These are phyloP conservation scores for Salix viminalis DNA, from an alignment of 345 rosid species.

Conservation along the genomic window DNA sequence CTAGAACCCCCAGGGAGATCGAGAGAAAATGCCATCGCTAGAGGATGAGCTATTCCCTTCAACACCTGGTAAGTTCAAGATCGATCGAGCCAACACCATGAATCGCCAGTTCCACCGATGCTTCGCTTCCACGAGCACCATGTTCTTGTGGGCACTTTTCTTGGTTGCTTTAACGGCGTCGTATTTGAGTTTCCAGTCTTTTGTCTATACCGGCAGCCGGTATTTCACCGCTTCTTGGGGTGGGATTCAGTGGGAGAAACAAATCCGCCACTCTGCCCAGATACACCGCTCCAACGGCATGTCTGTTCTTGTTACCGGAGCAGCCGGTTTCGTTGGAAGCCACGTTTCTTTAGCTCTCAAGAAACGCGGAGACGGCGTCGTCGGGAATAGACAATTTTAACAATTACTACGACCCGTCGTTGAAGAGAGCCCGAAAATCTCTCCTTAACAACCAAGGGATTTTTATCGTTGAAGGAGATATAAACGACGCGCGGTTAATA, in stretches of 20 bases:
- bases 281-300: conserved; percentile 14
- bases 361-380: conserved; percentile 37
- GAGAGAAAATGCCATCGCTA: conserved; percentile 52
- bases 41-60: conserved; percentile 81
- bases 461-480: conserved; percentile 32
- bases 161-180: conserved; percentile 86
- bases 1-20: not conserved
- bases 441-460: conserved; percentile 20
- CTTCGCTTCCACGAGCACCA: conserved; percentile 76
- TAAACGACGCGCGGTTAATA: conserved; percentile 27
- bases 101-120: conserved; percentile 77
- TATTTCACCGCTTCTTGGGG: conserved; percentile 26
- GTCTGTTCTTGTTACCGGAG: conserved; percentile 37
- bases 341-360: conserved; percentile 34
- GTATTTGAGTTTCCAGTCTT: conserved; percentile 69
- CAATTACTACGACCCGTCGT: conserved; percentile 22
- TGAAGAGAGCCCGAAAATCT: conserved; percentile 28
- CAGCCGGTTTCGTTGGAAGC: conserved; percentile 39
- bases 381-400: conserved; percentile 38
- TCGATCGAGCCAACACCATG: conserved; percentile 38
- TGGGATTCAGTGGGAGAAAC: conserved; percentile 31
- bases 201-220: conserved; percentile 59
- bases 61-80: conserved; percentile 89
- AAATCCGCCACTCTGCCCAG: conserved; percentile 25
- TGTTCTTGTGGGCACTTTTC: conserved; percentile 90